Base-by-base conservation (phyloP, 2,329 filamentous ascomycete species). In the Aspergillus pseudoterreus region DNA sequence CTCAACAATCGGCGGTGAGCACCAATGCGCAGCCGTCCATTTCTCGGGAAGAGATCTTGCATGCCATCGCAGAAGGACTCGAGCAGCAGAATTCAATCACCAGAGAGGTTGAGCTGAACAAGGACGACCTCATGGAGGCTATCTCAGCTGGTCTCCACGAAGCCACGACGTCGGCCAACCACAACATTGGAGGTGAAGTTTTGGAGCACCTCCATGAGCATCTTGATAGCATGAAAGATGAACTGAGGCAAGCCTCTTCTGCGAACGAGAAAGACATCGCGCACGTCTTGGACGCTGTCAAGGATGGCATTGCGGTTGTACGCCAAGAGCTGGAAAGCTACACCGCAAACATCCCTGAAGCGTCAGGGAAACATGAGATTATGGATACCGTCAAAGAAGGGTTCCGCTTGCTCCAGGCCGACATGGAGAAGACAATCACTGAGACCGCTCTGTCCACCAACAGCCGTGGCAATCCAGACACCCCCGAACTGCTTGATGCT, bases 221-320 rank as follows among this genome's bases (percentile, higher is more conserved):
- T 33, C 71, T 86, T 21, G 77, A 83, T 35, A 78, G 78, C 38
- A 84, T 86, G 76, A 82, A 82, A 51, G 74, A 75, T 4, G 82
- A 86, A 59, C 83, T 87, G 67, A 91, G 92, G 67, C 83, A 92
- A 61, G 92, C 90, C 59, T 86, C 90, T 17, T 83, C 88, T 3
- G 86, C 87, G 55, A 89, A 85, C 60, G 89, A 87, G 38, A 82
- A 85, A 52, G 90, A 94, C 65, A 92, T 90, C 0, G 91, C 96
- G 68, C 90, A 96, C 67, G 85, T 95, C 11, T 77, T 96, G 4
- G 89, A 94, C 67, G 88, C 90, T 1, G 86, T 95, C 41, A 92
- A 90, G 60, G 90, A 95, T 65, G 91, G 91, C 0, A 79, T 96
- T 12, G 90, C 95, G 59, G 86, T 83, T 58, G 81, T 97, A 6